These are phyloP conservation scores for Pseudomicrostroma phylloplanum DNA, from an alignment of 1,284 basidiomycete genomes.

Conservation along the genomic window DNA sequence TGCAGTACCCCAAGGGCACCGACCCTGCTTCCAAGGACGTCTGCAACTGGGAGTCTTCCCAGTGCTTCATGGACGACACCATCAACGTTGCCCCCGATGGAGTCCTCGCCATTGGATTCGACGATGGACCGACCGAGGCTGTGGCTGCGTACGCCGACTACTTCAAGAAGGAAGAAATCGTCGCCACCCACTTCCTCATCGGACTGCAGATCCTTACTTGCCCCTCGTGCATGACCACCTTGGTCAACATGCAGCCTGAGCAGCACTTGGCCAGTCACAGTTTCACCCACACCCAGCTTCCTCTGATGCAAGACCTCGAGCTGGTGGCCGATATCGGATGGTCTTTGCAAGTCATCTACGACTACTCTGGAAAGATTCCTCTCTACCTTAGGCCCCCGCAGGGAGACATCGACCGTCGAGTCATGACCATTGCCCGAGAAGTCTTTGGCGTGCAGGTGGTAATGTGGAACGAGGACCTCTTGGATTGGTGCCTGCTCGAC, in stretches of 20 bases:
- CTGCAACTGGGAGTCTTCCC: conserved; percentile 33
- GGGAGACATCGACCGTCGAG: conserved; percentile 51
- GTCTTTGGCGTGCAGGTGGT: conserved; percentile 59
- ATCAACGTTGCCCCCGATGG: conserved; percentile 61
- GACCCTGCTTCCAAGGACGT: conserved; percentile 16
- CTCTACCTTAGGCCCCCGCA: conserved; percentile 16
- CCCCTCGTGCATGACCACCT: conserved; percentile 4
- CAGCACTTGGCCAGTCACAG: conserved; percentile 55
- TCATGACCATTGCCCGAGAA: conserved; percentile 61
- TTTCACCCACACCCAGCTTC: conserved; percentile 56
- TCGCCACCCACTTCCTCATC: conserved; percentile 40
- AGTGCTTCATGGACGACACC: conserved; percentile 61
- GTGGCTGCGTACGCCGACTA: not conserved
- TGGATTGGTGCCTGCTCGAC: conserved; percentile 10
- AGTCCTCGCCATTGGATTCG: conserved; percentile 46
- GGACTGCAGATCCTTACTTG: conserved; percentile 14
- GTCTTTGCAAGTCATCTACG: conserved; percentile 24
- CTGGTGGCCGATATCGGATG: conserved; percentile 20
- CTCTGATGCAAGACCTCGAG: conserved; percentile 60
- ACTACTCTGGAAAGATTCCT: conserved; percentile 16
- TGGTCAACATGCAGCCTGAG: conserved; percentile 8
- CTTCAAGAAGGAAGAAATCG: conserved; percentile 18
- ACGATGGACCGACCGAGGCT: conserved; percentile 18
- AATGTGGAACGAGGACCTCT: conserved; percentile 68
- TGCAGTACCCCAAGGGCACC: conserved; percentile 25